A percentile compares a stretch with the other conserved stretches of the same genome.
These are phyloP conservation scores for Boechera retrofracta DNA, from an alignment of 345 rosid species.

Conservation along the genomic window DNA sequence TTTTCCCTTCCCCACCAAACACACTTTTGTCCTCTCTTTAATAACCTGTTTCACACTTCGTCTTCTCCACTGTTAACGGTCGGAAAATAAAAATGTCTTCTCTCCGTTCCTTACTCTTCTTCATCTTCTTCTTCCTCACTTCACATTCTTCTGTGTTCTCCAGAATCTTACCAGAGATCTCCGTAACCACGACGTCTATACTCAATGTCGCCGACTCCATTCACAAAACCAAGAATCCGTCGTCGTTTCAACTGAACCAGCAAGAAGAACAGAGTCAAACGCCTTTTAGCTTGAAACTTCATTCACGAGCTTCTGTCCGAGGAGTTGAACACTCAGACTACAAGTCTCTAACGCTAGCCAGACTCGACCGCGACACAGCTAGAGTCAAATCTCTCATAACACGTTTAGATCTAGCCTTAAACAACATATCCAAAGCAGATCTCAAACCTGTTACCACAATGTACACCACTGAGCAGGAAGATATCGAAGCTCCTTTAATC, in stretches of 20 bases:
- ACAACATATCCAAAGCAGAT: slow-evolving; percentile 52
- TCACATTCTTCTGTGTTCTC: slow-evolving; percentile 37
- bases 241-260: slow-evolving; percentile 39
- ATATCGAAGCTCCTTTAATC: slow-evolving; percentile 59
- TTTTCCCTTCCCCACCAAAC: slow-evolving; percentile 33
- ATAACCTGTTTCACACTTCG: slow-evolving; percentile 7
- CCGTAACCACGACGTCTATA: slow-evolving; percentile 37
- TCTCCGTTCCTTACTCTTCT: slow-evolving; percentile 25
- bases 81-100: slow-evolving; percentile 41
- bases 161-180: slow-evolving; percentile 39
- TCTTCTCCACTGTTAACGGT: slow-evolving; percentile 32
- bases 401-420: slow-evolving; percentile 60
- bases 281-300: slow-evolving; percentile 53
- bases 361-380: slow-evolving; percentile 75
- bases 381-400: slow-evolving; percentile 62
- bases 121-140: slow-evolving; percentile 40
- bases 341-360: slow-evolving; percentile 62
- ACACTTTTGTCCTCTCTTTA: slow-evolving; percentile 36
- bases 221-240: slow-evolving; percentile 39
- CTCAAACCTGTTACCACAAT: slow-evolving; percentile 50
- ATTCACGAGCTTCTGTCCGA: slow-evolving; percentile 53
- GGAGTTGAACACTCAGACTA: slow-evolving; percentile 56
- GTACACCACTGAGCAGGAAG: slow-evolving; percentile 35
- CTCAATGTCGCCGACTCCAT: slow-evolving; percentile 58
- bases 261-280: slow-evolving; percentile 38